Conservation (phyloP, 108 stramenopile genomes). For the Nitzschia inconspicua region DNA sequence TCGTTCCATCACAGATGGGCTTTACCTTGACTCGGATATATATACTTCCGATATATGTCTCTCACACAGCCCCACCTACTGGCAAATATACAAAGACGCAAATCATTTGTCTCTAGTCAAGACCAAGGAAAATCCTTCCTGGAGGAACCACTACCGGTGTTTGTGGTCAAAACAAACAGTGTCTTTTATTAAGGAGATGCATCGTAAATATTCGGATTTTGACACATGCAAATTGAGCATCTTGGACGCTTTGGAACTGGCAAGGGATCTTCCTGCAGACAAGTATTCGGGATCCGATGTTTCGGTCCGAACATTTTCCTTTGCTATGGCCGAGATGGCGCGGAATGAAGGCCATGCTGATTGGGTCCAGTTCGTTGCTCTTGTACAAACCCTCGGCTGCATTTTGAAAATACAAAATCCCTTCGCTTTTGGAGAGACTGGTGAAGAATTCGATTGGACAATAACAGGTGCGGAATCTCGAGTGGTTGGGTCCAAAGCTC, state of each 20-base stretch:
- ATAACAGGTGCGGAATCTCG: conserved; percentile 40
- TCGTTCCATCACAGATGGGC: conserved; percentile 32
- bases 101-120: conserved; percentile 44
- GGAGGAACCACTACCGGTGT: conserved; percentile 43
- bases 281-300: conserved; percentile 22
- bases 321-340: conserved; percentile 45
- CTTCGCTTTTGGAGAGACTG: background rate
- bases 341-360: conserved; percentile 55
- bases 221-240: conserved; percentile 29
- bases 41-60: conserved; percentile 23
- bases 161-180: conserved; percentile 43
- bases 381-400: conserved; percentile 37
- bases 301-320: conserved; percentile 50
- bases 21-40: conserved; percentile 37
- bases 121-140: conserved; percentile 45
- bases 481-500: conserved; percentile 42
- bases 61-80: conserved; percentile 45
- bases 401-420: conserved; percentile 3
- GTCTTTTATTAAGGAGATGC: conserved; percentile 34
- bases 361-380: conserved; percentile 59
- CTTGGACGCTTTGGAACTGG: conserved; percentile 37
- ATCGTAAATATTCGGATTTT: conserved; percentile 36
- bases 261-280: conserved; percentile 25
- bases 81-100: conserved; percentile 39
- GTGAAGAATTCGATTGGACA: conserved; percentile 60